Percentiles rank a stretch among this genome's conserved stretches.
phyloP scores from a whole-genome alignment of 2,329 filamentous ascomycete species.

The Botryotinia globosa region DNA sequence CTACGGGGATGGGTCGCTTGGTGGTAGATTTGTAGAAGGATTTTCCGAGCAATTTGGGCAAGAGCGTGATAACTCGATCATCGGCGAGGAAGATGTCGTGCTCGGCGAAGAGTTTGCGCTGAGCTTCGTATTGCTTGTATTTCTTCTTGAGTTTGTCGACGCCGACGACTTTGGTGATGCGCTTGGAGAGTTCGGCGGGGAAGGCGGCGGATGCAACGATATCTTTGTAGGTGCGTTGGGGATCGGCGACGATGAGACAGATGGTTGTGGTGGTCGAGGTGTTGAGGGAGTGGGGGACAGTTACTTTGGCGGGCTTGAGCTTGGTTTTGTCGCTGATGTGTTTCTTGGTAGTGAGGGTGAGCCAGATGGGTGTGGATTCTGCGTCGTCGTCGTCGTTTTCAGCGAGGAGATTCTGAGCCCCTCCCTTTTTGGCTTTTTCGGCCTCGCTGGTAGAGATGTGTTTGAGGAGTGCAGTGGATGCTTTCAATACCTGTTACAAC shows the following conservation, averaged over 20 bases:
- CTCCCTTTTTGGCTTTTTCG: constrained; percentile 40
- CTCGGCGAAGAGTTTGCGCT: constrained; percentile 77
- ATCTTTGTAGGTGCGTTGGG: constrained; percentile 87
- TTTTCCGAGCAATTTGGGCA: constrained; percentile 82
- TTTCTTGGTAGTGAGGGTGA: constrained; percentile 62
- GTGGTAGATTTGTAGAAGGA: constrained; percentile 80
- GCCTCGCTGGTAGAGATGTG: constrained; percentile 58
- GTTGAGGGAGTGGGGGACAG: constrained; percentile 73
- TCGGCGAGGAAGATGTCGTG: constrained; percentile 95
- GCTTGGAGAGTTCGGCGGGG: constrained; percentile 62
- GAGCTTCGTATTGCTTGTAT: constrained; percentile 84
- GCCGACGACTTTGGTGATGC: constrained; percentile 75
- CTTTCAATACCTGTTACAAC: constrained; percentile 53
- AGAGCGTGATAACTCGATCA: constrained; percentile 71
- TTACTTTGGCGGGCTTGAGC: constrained; percentile 80
- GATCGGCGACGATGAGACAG: constrained; percentile 80
- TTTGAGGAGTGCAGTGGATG: constrained; percentile 59
- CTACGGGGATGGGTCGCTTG: constrained; percentile 85
- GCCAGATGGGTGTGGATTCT: constrained; percentile 54
- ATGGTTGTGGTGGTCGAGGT: constrained; percentile 64
- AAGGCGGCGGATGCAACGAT: constrained; percentile 72
- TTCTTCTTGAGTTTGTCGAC: constrained; percentile 82
- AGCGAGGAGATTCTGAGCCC: constrained; percentile 53
- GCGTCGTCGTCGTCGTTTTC: constrained; percentile 45
- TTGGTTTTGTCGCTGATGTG: constrained; percentile 69